phyloP scores from a whole-genome alignment of 2,329 filamentous ascomycete species.

The Exophiala oligosperma region DNA sequence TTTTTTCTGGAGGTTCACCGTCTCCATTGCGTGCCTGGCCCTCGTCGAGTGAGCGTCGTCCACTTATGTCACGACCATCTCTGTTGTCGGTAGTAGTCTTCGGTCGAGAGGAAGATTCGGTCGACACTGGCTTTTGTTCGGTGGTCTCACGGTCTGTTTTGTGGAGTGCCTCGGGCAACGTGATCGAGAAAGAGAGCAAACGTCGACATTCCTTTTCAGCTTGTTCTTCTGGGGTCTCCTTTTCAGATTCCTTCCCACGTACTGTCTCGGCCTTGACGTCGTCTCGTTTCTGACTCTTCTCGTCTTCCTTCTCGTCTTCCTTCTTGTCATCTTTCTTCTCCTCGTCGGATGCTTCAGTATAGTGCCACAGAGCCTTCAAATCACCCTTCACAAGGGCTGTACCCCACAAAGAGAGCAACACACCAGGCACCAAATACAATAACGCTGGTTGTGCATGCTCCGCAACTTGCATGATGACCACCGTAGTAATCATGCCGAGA shows the following conservation, averaged over 20 bases:
- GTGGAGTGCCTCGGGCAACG: background rate
- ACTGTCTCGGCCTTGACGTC: background rate
- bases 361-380: conserved; percentile 73
- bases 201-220: background rate
- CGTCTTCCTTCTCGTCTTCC: conserved; percentile 25
- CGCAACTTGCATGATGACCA: conserved; percentile 74
- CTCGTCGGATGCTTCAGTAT: conserved; percentile 64
- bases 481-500: conserved; percentile 72
- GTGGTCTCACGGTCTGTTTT: background rate
- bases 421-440: conserved; percentile 86
- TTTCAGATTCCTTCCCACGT: background rate
- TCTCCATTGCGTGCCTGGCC: conserved; percentile 3
- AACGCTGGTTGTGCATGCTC: conserved; percentile 85
- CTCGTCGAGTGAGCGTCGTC: background rate
- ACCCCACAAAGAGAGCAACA: conserved; percentile 72
- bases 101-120: background rate
- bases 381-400: conserved; percentile 73
- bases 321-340: conserved; percentile 37
- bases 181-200: conserved; percentile 19
- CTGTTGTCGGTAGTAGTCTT: background rate
- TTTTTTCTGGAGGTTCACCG: conserved; percentile 20
- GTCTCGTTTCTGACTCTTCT: conserved; percentile 5
- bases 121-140: background rate
- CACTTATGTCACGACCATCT: too few relatives aligned
- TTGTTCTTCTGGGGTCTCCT: background rate